A percentile compares a stretch with the other conserved stretches of the same genome.
phyloP scores from a whole-genome alignment of 176 grass and related monocot genomes.

The Pontederia paniculata region DNA sequence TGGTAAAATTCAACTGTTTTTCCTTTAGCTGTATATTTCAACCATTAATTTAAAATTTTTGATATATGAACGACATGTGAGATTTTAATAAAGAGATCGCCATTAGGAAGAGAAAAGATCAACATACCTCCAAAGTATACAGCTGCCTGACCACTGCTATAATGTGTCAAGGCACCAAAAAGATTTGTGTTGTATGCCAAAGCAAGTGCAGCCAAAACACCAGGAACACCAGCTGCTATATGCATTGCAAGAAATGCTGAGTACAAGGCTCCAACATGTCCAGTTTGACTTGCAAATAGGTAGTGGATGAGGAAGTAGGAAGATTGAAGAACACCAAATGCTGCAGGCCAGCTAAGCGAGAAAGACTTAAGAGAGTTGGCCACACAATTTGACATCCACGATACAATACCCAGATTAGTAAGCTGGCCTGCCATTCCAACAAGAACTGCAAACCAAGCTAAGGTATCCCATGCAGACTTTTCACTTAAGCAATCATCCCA shows the following conservation, averaged over 20 bases:
- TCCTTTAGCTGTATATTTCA: no score
- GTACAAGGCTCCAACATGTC: constrained; percentile 94
- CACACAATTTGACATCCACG: constrained; percentile 89
- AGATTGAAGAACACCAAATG: constrained; percentile 66
- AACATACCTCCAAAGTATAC: constrained; percentile 48
- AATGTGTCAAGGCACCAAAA: constrained; percentile 87
- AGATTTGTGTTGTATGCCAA: constrained; percentile 82
- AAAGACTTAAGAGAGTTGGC: no score
- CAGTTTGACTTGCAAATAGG: constrained; percentile 89
- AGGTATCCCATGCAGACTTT: constrained; percentile 89
- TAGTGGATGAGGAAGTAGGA: constrained; percentile 97
- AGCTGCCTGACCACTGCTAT: constrained; percentile 79
- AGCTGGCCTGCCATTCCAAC: constrained; percentile 97
- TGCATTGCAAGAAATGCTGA: constrained; percentile 77
- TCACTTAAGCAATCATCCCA: constrained; percentile 96
- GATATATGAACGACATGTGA: no score
- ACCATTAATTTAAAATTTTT: no score
- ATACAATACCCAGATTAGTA: constrained; percentile 84
- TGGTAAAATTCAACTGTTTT: no score
- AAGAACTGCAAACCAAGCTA: constrained; percentile 96
- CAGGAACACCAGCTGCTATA: constrained; percentile 62
- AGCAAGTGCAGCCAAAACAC: constrained; percentile 60
- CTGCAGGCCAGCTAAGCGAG: constrained; percentile 61
- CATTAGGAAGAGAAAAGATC: no score
- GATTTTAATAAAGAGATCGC: no score